Evolutionary conservation across 1,139 yeast genomes (phyloP).

Genomic region (Scheffersomyces cryptocercus): DNA sequence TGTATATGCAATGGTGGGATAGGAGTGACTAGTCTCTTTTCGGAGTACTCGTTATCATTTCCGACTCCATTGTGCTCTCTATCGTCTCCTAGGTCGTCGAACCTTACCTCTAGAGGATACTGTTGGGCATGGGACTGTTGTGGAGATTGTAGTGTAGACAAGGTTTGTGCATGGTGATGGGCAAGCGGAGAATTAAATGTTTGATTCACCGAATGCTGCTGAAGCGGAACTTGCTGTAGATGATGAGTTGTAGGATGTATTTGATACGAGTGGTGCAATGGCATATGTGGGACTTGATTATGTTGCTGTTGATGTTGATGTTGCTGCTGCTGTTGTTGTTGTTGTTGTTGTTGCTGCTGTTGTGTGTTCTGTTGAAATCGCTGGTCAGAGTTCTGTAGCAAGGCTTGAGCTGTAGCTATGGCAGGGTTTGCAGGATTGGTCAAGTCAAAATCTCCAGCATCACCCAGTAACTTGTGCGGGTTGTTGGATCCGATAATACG

Average conservation of each 20-base stretch:
- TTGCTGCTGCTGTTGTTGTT: conserved; percentile 4
- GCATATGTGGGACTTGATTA: conserved; percentile 6
- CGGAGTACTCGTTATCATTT: conserved; percentile 12
- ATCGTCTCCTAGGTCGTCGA: conserved; percentile 1
- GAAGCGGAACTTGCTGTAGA: conserved; percentile 9
- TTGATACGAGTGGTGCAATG: conserved; percentile 10
- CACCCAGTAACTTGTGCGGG: conserved; percentile 1
- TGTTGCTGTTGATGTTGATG: conserved; percentile 11
- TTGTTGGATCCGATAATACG: background rate
- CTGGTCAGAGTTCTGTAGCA: conserved; percentile 11
- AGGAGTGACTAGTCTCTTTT: conserved; percentile 37
- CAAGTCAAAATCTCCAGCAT: conserved; percentile 13
- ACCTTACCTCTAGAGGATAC: conserved; percentile 3
- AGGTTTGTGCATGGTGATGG: conserved; percentile 2
- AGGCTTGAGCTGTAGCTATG: conserved; percentile 21
- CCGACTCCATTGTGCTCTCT: conserved; percentile 1
- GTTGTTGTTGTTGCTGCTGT: background rate
- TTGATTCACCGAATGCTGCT: too few relatives aligned
- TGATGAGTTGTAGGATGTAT: conserved; percentile 9
- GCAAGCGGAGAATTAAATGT: conserved; percentile 1
- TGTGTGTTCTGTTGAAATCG: background rate
- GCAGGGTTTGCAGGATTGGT: conserved; percentile 20
- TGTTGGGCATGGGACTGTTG: conserved; percentile 5
- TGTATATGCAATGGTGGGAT: conserved; percentile 50
- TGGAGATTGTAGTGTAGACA: conserved; percentile 4